These are phyloP conservation scores for Diplodia mutila DNA, from an alignment of 2,329 filamentous ascomycete species.

Conservation along the genomic window DNA sequence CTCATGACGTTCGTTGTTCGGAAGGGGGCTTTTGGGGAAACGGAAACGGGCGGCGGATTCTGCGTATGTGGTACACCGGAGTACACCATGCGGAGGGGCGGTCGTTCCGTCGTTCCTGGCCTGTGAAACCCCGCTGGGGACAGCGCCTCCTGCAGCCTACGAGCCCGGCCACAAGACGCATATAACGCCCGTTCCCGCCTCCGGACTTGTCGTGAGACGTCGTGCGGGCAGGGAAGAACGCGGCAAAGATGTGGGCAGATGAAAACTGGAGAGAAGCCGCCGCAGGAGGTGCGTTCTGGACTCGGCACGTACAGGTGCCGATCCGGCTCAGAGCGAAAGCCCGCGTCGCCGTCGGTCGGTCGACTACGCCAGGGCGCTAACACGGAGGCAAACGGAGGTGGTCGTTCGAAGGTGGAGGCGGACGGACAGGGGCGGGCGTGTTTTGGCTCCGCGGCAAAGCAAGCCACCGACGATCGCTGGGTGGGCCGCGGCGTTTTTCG, in stretches of 20 bases:
- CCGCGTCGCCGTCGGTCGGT: neutral
- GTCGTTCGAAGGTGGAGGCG: no score
- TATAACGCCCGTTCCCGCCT: neutral
- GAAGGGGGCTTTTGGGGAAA: no score
- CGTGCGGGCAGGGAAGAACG: neutral
- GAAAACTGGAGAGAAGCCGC: neutral
- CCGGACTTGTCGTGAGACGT: no score
- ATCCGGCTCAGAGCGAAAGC: neutral
- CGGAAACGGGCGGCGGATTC: no score
- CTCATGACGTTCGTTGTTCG: no score
- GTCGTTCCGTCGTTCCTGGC: no score
- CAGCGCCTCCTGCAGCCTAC: neutral
- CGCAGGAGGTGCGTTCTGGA: neutral
- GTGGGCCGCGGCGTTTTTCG: neutral
- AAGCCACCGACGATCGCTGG: neutral
- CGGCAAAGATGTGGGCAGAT: neutral
- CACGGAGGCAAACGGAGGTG: neutral
- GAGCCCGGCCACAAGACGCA: neutral
- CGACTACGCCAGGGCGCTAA: neutral
- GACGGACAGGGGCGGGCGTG: neutral
- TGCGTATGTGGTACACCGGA: no score
- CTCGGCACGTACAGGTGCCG: neutral
- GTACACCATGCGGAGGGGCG: no score
- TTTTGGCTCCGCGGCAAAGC: neutral
- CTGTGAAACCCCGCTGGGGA: no score